These are phyloP conservation scores for Hymenotorrendiella dingleyae DNA, from an alignment of 2,329 filamentous ascomycete genomes.

Conservation along the genomic window DNA sequence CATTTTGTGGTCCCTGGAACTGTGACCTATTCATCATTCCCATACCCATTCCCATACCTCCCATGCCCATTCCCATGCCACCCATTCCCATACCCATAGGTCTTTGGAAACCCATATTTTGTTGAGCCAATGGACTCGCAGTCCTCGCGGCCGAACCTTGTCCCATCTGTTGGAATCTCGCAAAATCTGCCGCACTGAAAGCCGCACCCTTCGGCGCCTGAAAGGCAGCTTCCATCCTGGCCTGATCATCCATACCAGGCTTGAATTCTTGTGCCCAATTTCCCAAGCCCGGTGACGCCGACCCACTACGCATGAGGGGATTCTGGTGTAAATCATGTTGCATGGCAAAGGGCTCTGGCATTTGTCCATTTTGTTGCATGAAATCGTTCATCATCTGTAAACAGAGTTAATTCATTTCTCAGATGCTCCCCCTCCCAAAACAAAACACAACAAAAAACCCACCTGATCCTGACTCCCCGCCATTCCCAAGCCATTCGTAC, in stretches of 20 bases:
- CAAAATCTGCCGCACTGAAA: slow-evolving; percentile 82
- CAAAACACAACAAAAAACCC: slow-evolving; percentile 1
- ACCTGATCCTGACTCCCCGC: slow-evolving; percentile 64
- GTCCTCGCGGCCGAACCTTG: slow-evolving; percentile 48
- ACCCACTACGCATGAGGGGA: slow-evolving; percentile 22
- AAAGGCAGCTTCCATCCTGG: slow-evolving; percentile 67
- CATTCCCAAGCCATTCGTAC: slow-evolving; percentile 43
- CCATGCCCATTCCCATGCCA: slow-evolving; percentile 35
- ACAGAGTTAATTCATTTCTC: no score
- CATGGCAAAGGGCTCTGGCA: slow-evolving; percentile 37
- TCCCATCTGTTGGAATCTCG: slow-evolving; percentile 73
- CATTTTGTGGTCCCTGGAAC: slow-evolving; percentile 36
- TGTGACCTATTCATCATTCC: slow-evolving; percentile 38
- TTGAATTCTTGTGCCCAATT: slow-evolving; percentile 62
- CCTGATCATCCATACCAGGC: slow-evolving; percentile 47
- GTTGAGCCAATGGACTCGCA: slow-evolving; percentile 50
- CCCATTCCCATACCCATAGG: slow-evolving; percentile 47
- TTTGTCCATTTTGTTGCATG: slow-evolving; percentile 67
- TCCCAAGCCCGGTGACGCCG: slow-evolving; percentile 35
- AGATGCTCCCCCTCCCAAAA: no score
- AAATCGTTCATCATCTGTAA: slow-evolving; percentile 90
- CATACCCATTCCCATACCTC: slow-evolving; percentile 46
- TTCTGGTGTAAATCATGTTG: slow-evolving; percentile 26
- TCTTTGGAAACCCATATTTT: slow-evolving; percentile 46
- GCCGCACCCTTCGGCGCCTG: slow-evolving; percentile 50